phyloP scores from a whole-genome alignment of 225 moss, liverwort and hornwort genomes.

The Pseudisothecium myosuroides region DNA sequence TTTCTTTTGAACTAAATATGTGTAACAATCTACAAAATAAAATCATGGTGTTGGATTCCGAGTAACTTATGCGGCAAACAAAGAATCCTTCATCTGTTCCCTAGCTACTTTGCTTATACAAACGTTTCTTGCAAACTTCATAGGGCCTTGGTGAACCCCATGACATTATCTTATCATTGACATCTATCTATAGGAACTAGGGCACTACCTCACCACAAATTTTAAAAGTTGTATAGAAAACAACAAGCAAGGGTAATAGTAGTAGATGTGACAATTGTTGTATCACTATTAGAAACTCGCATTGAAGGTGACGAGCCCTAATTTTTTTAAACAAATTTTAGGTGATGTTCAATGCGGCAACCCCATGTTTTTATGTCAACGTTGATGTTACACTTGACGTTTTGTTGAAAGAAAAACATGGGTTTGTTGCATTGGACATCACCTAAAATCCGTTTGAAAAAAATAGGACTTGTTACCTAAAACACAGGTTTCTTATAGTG shows the following conservation, averaged over 20 bases:
- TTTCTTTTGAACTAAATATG: background rate
- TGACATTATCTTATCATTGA: background rate
- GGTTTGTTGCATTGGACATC: no score
- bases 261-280: no score
- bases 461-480: no score
- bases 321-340: no score
- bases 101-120: fast-evolving
- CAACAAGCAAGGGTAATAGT: background rate
- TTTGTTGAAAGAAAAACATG: no score
- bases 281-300: no score
- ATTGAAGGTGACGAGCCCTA: no score
- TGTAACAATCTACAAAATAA: background rate
- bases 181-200: background rate
- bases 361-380: no score
- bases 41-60: background rate
- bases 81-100: background rate
- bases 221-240: background rate
- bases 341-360: no score
- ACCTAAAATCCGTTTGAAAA: no score
- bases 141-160: fast-evolving
- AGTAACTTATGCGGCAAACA: background rate
- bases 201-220: fast-evolving
- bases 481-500: no score
- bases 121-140: fast-evolving
- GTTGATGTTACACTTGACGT: no score